A percentile compares a stretch with the other conserved stretches of the same genome.
Evolutionary conservation across 192 early-diverging fungal genomes (phyloP).

Genomic region (Physocladia obscura): DNA sequence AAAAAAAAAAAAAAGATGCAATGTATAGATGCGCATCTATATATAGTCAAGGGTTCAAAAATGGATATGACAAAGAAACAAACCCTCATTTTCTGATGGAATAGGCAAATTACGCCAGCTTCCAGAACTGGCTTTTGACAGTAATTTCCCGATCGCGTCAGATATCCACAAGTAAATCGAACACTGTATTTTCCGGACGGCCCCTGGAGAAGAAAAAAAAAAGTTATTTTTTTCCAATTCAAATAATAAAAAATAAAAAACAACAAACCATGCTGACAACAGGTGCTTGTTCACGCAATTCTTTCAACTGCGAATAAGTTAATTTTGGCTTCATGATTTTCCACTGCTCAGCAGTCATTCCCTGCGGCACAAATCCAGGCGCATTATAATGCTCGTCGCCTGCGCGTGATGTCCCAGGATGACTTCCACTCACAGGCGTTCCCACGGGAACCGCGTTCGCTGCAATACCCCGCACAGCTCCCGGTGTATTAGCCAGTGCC

Average conservation of each 20-base stretch:
- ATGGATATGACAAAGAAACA: no score
- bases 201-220: neutral
- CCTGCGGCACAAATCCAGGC: conserved; percentile 10
- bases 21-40: no score
- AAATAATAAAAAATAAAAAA: neutral
- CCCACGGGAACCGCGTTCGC: no score
- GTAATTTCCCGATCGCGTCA: conserved; percentile 34
- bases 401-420: neutral
- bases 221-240: neutral
- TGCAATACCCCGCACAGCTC: no score
- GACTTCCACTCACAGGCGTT: neutral
- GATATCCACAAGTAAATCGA: conserved; percentile 35
- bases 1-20: no score
- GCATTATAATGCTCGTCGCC: conserved; percentile 1
- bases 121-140: conserved; percentile 44
- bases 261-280: conserved; percentile 20
- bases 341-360: conserved; percentile 21
- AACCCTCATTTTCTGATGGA: conserved; percentile 14
- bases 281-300: conserved; percentile 18
- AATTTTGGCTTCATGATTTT: conserved; percentile 21
- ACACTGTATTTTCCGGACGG: conserved; percentile 31
- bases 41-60: no score
- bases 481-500: neutral
- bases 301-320: conserved; percentile 19
- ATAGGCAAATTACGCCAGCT: conserved; percentile 44